Base-by-base conservation (phyloP, 225 moss, liverwort and hornwort species). In the Polytrichum formosum region DNA sequence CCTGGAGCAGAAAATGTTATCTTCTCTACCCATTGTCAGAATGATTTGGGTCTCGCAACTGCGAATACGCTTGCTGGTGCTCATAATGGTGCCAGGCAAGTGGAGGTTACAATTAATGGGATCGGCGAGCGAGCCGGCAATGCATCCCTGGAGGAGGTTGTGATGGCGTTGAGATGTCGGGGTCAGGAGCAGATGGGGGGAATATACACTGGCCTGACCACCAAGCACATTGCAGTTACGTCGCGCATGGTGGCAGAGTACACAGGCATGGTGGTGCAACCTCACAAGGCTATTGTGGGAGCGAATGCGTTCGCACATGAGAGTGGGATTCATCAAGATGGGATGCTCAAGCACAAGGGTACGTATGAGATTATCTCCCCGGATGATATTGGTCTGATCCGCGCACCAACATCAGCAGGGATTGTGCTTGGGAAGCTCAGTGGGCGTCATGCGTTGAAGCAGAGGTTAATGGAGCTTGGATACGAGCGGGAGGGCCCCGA, bases 141-240 rank as follows among this genome's bases (percentile, higher is more conserved):
- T 74, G 98, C 98, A 20, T 98, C 98, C n/a, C 88, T 98, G 5
- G 98, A 98, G 77, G 98, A 98, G 88, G 98, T 98, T 56, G 98
- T 98, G 46, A 94, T 98, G 94, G 91, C 94, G 29, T 72, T 98
- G 65, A 85, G 72, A 68, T 98, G 92, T 82, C 80, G 98, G 67
- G 98, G 98, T 16, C 70, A 90, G 53, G 75, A 91, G 73, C 85
- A 79, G 31, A 83, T 94, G 30, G 92, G 92, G 37, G 98, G 94
- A 29, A 78, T 94, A 53, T 89, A 82, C 64, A 94, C 98, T 21
- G 98, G 91, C 19, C 70, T 98, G 53, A 80, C 31, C 23, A 84
- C 92, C 66, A 92, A 83, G 81, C 92, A 94, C 64, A 92, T 98
- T 55, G 86, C 90, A 7, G 76, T 92, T 25, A 76, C 98, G 22